These are phyloP conservation scores for Tolypocladium nubicola DNA, from an alignment of 2,329 filamentous ascomycete species.

Conservation along the genomic window DNA sequence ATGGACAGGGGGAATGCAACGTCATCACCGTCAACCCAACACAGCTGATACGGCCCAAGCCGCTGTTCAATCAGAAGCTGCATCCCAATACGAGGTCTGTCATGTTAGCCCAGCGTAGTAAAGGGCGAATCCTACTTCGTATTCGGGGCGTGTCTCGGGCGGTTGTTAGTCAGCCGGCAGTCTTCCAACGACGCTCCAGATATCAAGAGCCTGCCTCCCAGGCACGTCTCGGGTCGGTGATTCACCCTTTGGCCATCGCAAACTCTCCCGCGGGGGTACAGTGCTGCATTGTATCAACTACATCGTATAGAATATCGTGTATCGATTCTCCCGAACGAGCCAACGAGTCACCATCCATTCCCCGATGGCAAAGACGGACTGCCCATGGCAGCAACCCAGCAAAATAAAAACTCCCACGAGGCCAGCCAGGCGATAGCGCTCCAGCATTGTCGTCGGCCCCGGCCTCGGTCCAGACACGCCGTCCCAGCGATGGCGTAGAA, in stretches of 20 bases:
- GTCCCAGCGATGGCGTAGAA: slow-evolving; percentile 46
- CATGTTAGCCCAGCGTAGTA: background rate
- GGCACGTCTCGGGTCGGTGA: background rate
- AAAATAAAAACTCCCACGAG: slow-evolving; percentile 34
- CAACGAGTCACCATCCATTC: too few species aligned
- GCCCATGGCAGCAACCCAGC: background rate
- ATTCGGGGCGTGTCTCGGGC: background rate
- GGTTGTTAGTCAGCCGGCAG: background rate
- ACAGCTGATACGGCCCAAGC: background rate
- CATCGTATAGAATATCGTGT: background rate
- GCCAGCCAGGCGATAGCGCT: slow-evolving; percentile 39
- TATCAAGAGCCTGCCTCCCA: background rate
- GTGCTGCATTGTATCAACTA: background rate
- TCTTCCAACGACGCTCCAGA: background rate
- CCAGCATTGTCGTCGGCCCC: slow-evolving; percentile 38
- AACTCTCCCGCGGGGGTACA: background rate
- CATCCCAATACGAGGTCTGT: background rate
- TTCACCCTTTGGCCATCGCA: background rate
- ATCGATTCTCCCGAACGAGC: background rate
- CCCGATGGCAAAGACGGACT: background rate
- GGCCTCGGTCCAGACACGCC: slow-evolving; percentile 39
- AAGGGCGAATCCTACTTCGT: background rate
- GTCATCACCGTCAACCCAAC: background rate
- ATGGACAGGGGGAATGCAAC: background rate
- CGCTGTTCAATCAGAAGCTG: background rate